Percentiles rank a stretch among this genome's conserved stretches.
phyloP scores from a whole-genome alignment of 2,329 filamentous ascomycete species.

The Neofusicoccum laricinum region DNA sequence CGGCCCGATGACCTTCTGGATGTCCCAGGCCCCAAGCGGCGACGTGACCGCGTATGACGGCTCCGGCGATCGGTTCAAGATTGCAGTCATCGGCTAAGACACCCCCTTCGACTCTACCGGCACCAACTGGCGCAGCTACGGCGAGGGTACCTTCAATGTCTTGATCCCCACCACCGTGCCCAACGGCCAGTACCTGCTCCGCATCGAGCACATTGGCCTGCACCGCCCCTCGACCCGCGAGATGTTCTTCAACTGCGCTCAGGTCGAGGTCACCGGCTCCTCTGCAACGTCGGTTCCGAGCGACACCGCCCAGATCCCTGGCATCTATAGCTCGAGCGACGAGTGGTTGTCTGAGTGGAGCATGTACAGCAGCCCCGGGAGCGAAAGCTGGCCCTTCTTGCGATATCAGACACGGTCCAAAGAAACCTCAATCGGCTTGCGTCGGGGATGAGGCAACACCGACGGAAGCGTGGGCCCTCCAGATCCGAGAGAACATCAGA shows the following conservation, averaged over 20 bases:
- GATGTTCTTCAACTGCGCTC: slow-evolving; percentile 47
- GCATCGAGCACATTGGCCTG: slow-evolving; percentile 47
- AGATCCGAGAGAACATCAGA: no score
- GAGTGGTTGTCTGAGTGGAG: background rate
- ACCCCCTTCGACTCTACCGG: no score
- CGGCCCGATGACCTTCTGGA: no score
- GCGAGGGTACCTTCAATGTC: slow-evolving; percentile 23
- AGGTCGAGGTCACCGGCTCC: slow-evolving; percentile 41
- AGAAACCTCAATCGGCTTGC: no score
- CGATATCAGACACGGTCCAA: no score
- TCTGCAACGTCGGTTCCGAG: slow-evolving; percentile 29
- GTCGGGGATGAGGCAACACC: no score
- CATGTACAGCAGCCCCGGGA: background rate
- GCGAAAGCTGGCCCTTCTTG: no score
- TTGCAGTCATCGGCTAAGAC: no score
- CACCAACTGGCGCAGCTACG: background rate
- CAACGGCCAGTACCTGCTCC: slow-evolving; percentile 44
- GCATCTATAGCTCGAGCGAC: background rate
- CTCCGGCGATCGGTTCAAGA: no score
- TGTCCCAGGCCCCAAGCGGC: no score
- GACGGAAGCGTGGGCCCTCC: no score
- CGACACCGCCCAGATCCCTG: background rate
- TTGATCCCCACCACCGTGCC: slow-evolving; percentile 40
- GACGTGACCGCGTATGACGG: no score
- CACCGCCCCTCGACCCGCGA: slow-evolving; percentile 41